Conservation (phyloP, 1,284 basidiomycete genomes). For the Naganishia sp. region DNA sequence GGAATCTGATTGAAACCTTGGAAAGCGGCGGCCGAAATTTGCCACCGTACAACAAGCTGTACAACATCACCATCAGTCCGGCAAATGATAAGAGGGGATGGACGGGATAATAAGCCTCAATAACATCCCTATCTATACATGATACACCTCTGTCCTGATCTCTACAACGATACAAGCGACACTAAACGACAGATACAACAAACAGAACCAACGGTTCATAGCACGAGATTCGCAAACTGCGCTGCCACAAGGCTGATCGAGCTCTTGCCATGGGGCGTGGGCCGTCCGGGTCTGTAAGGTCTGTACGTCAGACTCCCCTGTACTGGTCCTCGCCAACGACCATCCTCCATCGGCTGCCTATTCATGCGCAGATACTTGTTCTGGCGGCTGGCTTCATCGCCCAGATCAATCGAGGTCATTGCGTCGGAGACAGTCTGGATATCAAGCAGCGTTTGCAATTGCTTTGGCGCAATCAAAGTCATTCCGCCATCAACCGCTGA, state of each 20-base stretch:
- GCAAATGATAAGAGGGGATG: no score
- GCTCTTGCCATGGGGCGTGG: constrained; percentile 6
- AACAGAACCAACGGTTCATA: not conserved
- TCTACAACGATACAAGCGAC: constrained; percentile 2
- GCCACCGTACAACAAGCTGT: no score
- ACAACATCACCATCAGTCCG: no score
- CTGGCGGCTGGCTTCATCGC: not conserved
- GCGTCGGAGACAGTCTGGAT: not conserved
- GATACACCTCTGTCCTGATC: not conserved
- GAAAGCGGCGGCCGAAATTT: no score
- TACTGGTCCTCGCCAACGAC: constrained; percentile 8
- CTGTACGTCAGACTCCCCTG: constrained; percentile 10
- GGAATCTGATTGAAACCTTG: no score
- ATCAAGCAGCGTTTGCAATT: constrained; percentile 3
- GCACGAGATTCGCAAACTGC: not conserved
- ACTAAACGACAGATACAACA: not conserved
- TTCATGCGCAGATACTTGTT: constrained; percentile 7
- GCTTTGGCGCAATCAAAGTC: constrained; percentile 11
- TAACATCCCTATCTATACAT: no score
- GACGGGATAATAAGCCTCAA: no score
- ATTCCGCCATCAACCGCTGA: not conserved
- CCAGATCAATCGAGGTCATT: constrained; percentile 3
- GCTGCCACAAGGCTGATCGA: not conserved
- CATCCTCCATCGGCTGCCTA: not conserved
- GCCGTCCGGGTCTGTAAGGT: not conserved